These are phyloP conservation scores for Annulohypoxylon truncatum DNA, from an alignment of 2,329 filamentous ascomycete genomes.

Conservation along the genomic window DNA sequence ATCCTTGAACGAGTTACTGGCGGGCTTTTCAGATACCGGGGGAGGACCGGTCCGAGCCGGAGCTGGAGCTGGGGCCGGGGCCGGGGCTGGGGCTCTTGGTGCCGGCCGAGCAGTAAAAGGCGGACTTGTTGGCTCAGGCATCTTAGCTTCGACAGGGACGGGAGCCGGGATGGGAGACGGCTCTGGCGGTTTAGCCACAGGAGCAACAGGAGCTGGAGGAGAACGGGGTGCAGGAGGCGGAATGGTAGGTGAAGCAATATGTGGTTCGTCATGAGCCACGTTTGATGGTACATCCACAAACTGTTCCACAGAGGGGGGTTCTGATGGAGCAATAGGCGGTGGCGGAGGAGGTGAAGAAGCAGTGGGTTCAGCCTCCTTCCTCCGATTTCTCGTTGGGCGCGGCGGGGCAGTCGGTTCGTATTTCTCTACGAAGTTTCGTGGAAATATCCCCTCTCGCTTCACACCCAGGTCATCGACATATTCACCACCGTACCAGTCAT, in stretches of 20 bases:
- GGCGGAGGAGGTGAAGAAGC: conserved; percentile 53
- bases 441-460: conserved; percentile 89
- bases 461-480: conserved; percentile 81
- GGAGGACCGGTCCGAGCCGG: conserved; percentile 72
- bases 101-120: conserved; percentile 55
- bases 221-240: conserved; percentile 46
- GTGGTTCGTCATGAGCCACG: conserved; percentile 50
- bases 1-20: conserved; percentile 85
- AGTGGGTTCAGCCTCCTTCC: conserved; percentile 66
- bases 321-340: conserved; percentile 46
- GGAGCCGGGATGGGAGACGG: conserved; percentile 53
- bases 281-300: conserved; percentile 33
- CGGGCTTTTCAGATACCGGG: conserved; percentile 78
- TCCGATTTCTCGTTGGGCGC: conserved; percentile 81
- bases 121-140: conserved; percentile 54
- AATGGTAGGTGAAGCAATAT: conserved; percentile 44
- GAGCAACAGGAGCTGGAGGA: conserved; percentile 46
- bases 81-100: conserved; percentile 55
- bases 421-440: conserved; percentile 96
- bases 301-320: conserved; percentile 43
- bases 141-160: conserved; percentile 49
- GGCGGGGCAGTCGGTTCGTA: conserved; percentile 93
- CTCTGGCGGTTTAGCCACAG: conserved; percentile 54
- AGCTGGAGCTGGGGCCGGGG: conserved; percentile 56
- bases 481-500: conserved; percentile 92